Percentiles rank a stretch among this genome's conserved stretches.
These are phyloP conservation scores for Toxicodendron radicans DNA, from an alignment of 345 rosid species.

Conservation along the genomic window DNA sequence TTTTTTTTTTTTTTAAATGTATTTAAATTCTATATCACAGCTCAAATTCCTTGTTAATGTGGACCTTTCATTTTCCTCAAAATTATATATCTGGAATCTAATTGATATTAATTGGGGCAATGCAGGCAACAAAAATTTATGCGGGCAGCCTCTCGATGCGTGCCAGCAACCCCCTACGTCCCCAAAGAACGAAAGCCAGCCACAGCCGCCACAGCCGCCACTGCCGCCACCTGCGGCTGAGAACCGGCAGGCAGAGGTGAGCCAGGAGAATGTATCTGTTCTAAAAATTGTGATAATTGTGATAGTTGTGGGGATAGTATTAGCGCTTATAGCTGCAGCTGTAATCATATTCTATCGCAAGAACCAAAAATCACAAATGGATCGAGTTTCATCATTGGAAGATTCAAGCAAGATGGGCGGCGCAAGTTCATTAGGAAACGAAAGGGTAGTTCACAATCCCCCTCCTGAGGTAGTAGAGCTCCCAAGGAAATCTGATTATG, in stretches of 20 bases:
- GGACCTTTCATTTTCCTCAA: neutral
- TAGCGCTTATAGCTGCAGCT: conserved; percentile 24
- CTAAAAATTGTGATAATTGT: conserved; percentile 27
- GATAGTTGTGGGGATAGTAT: conserved; percentile 26
- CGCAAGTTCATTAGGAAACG: neutral
- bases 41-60: neutral
- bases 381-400: conserved; percentile 13
- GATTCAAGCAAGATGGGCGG: conserved; percentile 21
- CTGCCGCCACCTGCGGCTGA: too few species aligned
- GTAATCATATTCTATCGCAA: conserved; percentile 22
- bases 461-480: neutral
- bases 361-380: conserved; percentile 12
- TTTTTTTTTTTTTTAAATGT: neutral
- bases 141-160: conserved; percentile 52
- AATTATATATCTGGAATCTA: neutral
- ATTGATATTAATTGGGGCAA: neutral
- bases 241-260: too few species aligned
- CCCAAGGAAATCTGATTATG: conserved; percentile 32
- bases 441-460: neutral
- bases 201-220: too few species aligned
- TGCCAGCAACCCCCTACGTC: conserved; percentile 18
- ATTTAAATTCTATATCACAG: too few species aligned
- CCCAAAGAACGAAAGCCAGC: too few species aligned
- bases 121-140: conserved; percentile 61
- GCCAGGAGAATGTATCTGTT: conserved; percentile 6